Evolutionary conservation across 2,329 filamentous ascomycete genomes (phyloP).

Genomic region (Colletotrichum sp.): DNA sequence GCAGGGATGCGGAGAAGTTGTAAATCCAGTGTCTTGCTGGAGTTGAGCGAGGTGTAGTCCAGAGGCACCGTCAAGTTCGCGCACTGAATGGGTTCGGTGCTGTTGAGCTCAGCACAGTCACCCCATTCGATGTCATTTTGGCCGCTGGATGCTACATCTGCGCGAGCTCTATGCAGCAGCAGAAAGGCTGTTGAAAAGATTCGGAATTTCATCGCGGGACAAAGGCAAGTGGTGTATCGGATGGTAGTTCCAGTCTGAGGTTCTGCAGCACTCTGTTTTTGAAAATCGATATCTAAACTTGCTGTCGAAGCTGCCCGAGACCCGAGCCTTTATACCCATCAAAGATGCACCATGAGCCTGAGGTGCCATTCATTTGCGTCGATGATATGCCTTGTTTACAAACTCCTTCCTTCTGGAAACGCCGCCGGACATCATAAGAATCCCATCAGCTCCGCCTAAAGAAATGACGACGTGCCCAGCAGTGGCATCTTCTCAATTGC

Average conservation of each 20-base stretch:
- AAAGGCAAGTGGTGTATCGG: not conserved
- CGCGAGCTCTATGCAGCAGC: not conserved
- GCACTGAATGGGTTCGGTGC: slow-evolving; percentile 33
- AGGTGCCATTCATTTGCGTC: not conserved
- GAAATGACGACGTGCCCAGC: not conserved
- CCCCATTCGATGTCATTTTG: not conserved
- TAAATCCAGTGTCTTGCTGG: slow-evolving; percentile 23
- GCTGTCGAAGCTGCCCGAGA: fast-evolving
- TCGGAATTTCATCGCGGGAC: not conserved
- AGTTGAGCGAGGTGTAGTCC: slow-evolving; percentile 38
- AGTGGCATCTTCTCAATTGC: fast-evolving
- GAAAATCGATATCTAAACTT: not conserved
- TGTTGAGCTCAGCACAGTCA: not conserved
- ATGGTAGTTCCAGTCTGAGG: not conserved
- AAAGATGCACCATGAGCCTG: not conserved
- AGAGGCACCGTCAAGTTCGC: slow-evolving; percentile 41
- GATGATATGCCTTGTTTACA: not conserved
- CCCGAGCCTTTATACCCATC: not conserved
- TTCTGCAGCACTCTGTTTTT: fast-evolving
- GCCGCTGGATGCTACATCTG: not conserved
- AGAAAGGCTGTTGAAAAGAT: not conserved
- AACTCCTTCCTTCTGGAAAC: not conserved
- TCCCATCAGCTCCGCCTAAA: fast-evolving
- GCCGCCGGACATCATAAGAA: not conserved
- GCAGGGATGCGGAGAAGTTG: slow-evolving; percentile 11